phyloP scores from a whole-genome alignment of 257 asterid species.

The Ballota nigra region DNA sequence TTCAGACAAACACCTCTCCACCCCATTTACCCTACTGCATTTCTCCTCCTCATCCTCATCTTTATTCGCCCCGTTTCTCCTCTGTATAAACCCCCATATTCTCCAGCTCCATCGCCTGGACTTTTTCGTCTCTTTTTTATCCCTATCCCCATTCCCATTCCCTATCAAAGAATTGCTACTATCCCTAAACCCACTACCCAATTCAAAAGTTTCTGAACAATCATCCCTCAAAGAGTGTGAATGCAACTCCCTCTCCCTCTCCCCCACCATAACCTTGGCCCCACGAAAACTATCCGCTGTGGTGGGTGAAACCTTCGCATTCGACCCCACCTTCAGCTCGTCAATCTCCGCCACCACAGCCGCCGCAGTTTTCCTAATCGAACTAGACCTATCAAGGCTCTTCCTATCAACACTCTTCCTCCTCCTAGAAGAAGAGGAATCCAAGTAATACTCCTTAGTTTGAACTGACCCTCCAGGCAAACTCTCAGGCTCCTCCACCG shows the following conservation, averaged over 20 bases:
- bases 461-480: constrained; percentile 83
- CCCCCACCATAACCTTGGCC: constrained; percentile 52
- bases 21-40: constrained; percentile 60
- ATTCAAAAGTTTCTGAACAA: constrained; percentile 60
- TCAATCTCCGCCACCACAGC: constrained; percentile 75
- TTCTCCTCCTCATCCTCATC: constrained; percentile 55
- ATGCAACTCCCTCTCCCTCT: constrained; percentile 25
- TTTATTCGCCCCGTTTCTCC: constrained; percentile 39
- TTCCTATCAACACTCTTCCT: constrained; percentile 99
- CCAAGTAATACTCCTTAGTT: constrained; percentile 82
- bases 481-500: constrained; percentile 57
- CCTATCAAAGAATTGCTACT: constrained; percentile 49
- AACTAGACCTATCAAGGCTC: constrained; percentile 92
- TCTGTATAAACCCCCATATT: constrained; percentile 68
- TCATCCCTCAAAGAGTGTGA: constrained; percentile 71
- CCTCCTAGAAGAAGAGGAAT: constrained; percentile 76
- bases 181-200: constrained; percentile 57
- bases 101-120: constrained; percentile 84
- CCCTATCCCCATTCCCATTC: constrained; percentile 53
- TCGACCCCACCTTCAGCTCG: constrained; percentile 56
- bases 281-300: constrained; percentile 49
- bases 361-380: constrained; percentile 82
- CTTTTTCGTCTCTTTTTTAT: constrained; percentile 60
- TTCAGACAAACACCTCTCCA: constrained; percentile 67
- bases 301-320: constrained; percentile 73